A percentile compares a stretch with the other conserved stretches of the same genome.
These are phyloP conservation scores for Aspergillus asperescens DNA, from an alignment of 495 filamentous ascomycete genomes.

Conservation along the genomic window DNA sequence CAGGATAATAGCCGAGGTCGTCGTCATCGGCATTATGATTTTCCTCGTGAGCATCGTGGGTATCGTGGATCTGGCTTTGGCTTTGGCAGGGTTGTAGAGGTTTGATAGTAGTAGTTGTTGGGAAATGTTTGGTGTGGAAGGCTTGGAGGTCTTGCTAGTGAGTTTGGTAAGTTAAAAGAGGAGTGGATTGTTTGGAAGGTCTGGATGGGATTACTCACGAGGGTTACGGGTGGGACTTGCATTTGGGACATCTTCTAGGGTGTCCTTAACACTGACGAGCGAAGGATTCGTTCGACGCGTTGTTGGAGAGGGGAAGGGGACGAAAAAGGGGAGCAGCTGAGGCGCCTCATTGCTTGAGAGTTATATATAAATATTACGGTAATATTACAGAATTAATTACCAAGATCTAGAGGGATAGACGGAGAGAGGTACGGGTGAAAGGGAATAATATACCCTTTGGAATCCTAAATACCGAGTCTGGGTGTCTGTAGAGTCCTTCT, in stretches of 20 bases:
- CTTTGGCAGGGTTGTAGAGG: not conserved
- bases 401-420: too few species aligned
- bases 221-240: constrained; percentile 44
- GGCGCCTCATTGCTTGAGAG: not conserved
- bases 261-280: not conserved
- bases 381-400: constrained; percentile 14
- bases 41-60: constrained; percentile 23
- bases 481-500: too few species aligned
- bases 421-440: too few species aligned
- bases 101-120: constrained; percentile 23
- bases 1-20: constrained; percentile 78
- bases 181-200: not conserved
- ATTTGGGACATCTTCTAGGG: constrained; percentile 16
- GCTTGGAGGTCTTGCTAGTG: constrained; percentile 63
- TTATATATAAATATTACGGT: constrained; percentile 1
- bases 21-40: constrained; percentile 54
- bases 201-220: constrained; percentile 34
- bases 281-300: not conserved
- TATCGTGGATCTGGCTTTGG: not conserved
- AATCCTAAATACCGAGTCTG: too few species aligned
- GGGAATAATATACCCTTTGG: too few species aligned
- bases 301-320: not conserved
- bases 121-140: constrained; percentile 66
- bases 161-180: constrained; percentile 9
- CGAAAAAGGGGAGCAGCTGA: not conserved